phyloP scores from a whole-genome alignment of 1,284 basidiomycete genomes.

The Rhizoctonia solani region DNA sequence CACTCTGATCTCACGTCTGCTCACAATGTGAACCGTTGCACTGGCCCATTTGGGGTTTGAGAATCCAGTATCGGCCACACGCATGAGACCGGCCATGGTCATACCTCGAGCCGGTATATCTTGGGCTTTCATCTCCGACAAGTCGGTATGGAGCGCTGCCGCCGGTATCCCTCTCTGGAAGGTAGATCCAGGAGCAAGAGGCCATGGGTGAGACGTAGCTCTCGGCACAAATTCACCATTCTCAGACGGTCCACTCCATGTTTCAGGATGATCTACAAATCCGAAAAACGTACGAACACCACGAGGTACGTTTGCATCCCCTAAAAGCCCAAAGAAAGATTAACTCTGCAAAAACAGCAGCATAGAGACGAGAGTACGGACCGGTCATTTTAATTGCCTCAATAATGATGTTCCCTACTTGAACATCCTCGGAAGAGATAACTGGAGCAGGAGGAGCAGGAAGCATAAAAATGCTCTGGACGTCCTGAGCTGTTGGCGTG shows the following conservation, averaged over 20 bases:
- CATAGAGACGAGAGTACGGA: neutral
- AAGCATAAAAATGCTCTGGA: neutral
- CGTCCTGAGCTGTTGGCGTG: neutral
- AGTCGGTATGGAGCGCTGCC: neutral
- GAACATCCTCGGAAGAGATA: neutral
- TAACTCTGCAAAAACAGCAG: neutral
- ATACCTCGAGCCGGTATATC: conserved; percentile 20
- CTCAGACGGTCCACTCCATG: conserved; percentile 13
- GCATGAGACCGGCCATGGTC: conserved; percentile 25
- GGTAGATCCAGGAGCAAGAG: neutral
- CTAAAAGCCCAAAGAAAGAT: neutral
- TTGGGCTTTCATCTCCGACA: conserved; percentile 16
- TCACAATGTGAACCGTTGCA: conserved; percentile 20
- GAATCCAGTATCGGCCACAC: conserved; percentile 23
- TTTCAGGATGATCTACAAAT: neutral
- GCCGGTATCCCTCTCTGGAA: neutral
- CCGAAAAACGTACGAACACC: conserved; percentile 27
- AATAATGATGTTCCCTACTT: conserved; percentile 12
- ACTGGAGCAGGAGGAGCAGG: neutral
- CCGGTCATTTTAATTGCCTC: conserved; percentile 32
- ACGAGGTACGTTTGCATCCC: conserved; percentile 24
- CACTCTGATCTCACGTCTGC: conserved; percentile 10
- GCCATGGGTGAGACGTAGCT: conserved; percentile 22
- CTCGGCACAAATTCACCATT: conserved; percentile 8
- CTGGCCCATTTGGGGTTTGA: conserved; percentile 28